Conservation (phyloP, 2,329 filamentous ascomycete genomes). For the Nothophoma quercina region DNA sequence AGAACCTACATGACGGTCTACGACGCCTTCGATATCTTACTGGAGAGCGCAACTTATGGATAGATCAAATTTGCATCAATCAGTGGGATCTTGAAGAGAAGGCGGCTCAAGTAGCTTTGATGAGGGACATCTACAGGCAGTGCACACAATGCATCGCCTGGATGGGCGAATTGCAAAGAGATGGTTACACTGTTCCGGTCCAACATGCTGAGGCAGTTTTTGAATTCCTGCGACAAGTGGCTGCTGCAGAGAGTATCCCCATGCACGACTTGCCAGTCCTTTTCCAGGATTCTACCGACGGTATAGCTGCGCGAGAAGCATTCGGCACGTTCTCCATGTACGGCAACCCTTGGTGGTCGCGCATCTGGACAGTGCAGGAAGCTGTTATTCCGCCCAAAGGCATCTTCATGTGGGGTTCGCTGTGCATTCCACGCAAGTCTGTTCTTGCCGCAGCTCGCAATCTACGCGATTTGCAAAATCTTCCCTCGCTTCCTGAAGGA, state of each 20-base stretch:
- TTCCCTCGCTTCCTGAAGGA: not conserved
- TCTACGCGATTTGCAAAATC: constrained; percentile 4
- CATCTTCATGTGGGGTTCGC: constrained; percentile 20
- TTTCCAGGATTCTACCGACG: constrained; percentile 8
- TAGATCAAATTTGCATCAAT: constrained; percentile 43
- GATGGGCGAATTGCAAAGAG: constrained; percentile 29
- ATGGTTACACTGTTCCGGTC: not conserved
- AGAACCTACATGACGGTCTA: constrained; percentile 25
- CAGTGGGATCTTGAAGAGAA: constrained; percentile 33
- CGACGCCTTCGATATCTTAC: constrained; percentile 21
- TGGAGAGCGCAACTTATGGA: constrained; percentile 25
- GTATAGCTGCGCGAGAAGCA: constrained; percentile 14
- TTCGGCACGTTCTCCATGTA: constrained; percentile 24
- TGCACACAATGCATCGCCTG: constrained; percentile 31
- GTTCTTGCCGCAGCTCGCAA: constrained; percentile 9
- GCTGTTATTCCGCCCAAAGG: constrained; percentile 20
- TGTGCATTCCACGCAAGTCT: constrained; percentile 10
- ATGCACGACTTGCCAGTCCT: constrained; percentile 8
- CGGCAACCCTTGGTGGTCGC: constrained; percentile 29
- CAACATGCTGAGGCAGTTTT: constrained; percentile 20
- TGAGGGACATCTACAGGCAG: constrained; percentile 36
- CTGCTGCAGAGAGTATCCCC: not conserved
- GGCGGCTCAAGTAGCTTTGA: constrained; percentile 32
- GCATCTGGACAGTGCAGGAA: constrained; percentile 33
- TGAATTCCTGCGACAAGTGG: constrained; percentile 20